Percentiles rank a stretch among this genome's conserved stretches.
phyloP scores from a whole-genome alignment of 306 rosid species.

The Rosa persica region DNA sequence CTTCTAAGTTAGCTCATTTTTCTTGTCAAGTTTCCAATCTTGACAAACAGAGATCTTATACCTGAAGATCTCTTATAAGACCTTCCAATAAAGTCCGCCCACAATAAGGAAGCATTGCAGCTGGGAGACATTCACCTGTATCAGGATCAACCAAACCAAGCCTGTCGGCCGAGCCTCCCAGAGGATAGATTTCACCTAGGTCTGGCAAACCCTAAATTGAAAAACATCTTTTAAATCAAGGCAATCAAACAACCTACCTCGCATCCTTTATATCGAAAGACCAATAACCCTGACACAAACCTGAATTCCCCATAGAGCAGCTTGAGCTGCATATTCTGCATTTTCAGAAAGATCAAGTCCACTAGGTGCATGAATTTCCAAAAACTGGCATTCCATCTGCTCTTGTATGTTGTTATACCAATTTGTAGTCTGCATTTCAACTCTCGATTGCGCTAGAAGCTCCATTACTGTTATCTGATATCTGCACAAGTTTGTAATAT shows the following conservation, averaged over 20 bases:
- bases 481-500: conserved; percentile 41
- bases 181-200: conserved; percentile 96
- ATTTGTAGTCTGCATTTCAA: conserved; percentile 45
- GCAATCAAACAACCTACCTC: conserved; percentile 16
- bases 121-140: conserved; percentile 95
- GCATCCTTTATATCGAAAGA: conserved; percentile 10
- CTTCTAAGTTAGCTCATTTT: conserved; percentile 24
- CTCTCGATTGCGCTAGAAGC: conserved; percentile 53
- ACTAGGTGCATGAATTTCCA: conserved; percentile 71
- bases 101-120: conserved; percentile 96
- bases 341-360: conserved; percentile 77
- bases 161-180: conserved; percentile 98
- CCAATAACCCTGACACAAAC: conserved; percentile 41
- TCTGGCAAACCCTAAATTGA: conserved; percentile 86
- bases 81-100: conserved; percentile 96
- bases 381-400: conserved; percentile 53
- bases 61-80: conserved; percentile 98
- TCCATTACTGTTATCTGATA: conserved; percentile 78
- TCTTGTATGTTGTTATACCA: conserved; percentile 49
- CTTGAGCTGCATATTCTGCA: conserved; percentile 86
- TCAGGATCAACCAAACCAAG: conserved; percentile 83
- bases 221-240: conserved; percentile 46
- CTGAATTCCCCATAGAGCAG: conserved; percentile 99
- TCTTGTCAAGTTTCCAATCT: conserved; percentile 21
- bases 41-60: conserved; percentile 42